Percentiles rank a stretch among this genome's conserved stretches.
phyloP scores from a whole-genome alignment of 106 monocot genomes.

The Hemerocallis citrina region DNA sequence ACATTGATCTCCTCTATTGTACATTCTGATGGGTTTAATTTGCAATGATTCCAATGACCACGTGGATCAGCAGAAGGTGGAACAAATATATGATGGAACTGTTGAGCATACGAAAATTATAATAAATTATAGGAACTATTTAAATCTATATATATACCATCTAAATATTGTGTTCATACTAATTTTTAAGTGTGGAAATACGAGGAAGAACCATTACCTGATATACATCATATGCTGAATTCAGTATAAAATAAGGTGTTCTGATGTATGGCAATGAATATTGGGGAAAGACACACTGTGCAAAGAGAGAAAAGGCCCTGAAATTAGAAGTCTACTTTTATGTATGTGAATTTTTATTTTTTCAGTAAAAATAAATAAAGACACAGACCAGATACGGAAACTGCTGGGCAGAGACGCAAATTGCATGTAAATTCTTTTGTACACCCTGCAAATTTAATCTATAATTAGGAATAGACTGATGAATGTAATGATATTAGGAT shows the following conservation, averaged over 20 bases:
- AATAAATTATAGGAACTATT: not conserved
- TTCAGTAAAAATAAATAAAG: not conserved
- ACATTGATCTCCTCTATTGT: constrained; percentile 34
- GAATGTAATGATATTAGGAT: not conserved
- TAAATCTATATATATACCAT: not conserved
- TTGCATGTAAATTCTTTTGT: constrained; percentile 32
- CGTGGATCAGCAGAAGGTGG: constrained; percentile 60
- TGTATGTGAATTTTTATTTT: not conserved
- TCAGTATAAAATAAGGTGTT: constrained; percentile 81
- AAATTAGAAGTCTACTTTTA: not conserved
- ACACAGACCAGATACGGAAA: constrained; percentile 34
- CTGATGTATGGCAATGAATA: constrained; percentile 42
- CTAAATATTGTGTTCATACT: not conserved
- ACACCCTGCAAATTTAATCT: constrained; percentile 29
- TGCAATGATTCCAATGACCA: constrained; percentile 62
- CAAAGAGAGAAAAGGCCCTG: not conserved
- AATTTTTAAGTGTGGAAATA: not conserved
- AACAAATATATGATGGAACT: constrained; percentile 81
- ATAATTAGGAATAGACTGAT: not conserved
- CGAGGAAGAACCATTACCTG: constrained; percentile 35
- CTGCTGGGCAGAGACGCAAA: constrained; percentile 26
- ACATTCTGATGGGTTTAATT: constrained; percentile 39
- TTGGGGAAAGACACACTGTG: constrained; percentile 96
- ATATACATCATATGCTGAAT: constrained; percentile 82
- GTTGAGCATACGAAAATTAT: constrained; percentile 7